Evolutionary conservation across 371 early-diverging fungal genomes (phyloP).

Genomic region (Capniomyces stellatus): DNA sequence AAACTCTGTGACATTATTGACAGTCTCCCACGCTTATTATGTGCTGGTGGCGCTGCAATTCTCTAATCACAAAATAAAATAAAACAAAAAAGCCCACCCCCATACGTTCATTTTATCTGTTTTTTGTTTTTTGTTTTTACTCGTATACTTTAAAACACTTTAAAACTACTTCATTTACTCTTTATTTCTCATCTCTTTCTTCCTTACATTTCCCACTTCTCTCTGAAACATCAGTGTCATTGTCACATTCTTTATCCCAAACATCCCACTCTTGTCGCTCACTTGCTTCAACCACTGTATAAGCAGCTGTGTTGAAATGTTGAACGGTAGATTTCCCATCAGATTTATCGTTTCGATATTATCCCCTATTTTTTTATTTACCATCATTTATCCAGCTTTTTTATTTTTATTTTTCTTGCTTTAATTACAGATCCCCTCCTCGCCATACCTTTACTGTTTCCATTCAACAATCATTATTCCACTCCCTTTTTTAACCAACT

Average conservation of each 20-base stretch:
- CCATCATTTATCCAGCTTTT: no score
- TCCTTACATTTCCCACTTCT: slow-evolving; percentile 58
- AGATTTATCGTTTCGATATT: slow-evolving; percentile 16
- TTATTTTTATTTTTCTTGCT: no score
- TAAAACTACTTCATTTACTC: background rate
- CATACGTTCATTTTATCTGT: no score
- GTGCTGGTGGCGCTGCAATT: slow-evolving; percentile 35
- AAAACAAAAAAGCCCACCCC: no score
- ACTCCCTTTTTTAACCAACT: no score
- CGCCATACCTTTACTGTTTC: no score
- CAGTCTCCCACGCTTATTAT: slow-evolving; percentile 40
- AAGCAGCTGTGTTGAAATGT: slow-evolving; percentile 51
- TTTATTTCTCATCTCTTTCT: background rate
- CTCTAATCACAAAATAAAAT: slow-evolving; percentile 21
- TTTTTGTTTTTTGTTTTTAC: background rate
- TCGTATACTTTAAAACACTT: background rate
- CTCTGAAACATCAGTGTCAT: slow-evolving; percentile 79
- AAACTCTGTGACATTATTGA: slow-evolving; percentile 56
- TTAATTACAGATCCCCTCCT: no score
- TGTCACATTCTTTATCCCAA: slow-evolving; percentile 29
- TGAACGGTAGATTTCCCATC: slow-evolving; percentile 66
- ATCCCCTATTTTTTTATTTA: no score
- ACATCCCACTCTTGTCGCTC: slow-evolving; percentile 35
- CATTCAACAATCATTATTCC: no score
- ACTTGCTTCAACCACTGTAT: slow-evolving; percentile 53